Evolutionary conservation across 1,139 yeast species (phyloP).

Genomic region (Debaryomyces coudertii): DNA sequence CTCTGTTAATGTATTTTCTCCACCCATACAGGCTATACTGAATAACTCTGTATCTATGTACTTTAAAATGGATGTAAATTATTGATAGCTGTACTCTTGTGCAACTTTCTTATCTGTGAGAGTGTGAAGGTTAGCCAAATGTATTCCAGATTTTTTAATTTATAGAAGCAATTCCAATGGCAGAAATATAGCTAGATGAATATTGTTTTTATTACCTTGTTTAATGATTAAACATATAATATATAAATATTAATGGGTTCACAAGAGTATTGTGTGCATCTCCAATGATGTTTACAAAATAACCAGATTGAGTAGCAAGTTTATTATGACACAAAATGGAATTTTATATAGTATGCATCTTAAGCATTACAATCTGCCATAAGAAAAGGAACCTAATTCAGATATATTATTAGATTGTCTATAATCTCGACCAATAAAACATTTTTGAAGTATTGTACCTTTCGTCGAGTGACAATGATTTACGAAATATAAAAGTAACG

Average conservation of each 20-base stretch:
- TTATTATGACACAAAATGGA: slow-evolving; percentile 11
- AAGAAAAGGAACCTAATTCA: too few species aligned
- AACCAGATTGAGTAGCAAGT: slow-evolving; percentile 14
- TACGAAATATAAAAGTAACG: not conserved
- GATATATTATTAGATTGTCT: not conserved
- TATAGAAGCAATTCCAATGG: slow-evolving; percentile 1
- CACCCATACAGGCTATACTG: slow-evolving; percentile 2
- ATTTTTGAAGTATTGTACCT: too few species aligned
- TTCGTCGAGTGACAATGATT: too few species aligned
- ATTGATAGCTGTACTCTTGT: slow-evolving; percentile 5
- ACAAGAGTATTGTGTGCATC: slow-evolving; percentile 4
- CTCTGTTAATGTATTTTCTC: slow-evolving; percentile 7
- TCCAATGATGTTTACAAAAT: slow-evolving; percentile 22
- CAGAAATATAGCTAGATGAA: not conserved
- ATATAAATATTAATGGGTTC: slow-evolving; percentile 6
- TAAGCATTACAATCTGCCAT: not conserved
- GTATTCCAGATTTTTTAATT: not conserved
- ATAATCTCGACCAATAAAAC: too few species aligned
- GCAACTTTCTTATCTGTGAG: slow-evolving; percentile 5
- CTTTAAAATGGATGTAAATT: slow-evolving; percentile 3
- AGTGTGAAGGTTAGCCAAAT: slow-evolving; percentile 2
- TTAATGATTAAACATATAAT: slow-evolving; percentile 3
- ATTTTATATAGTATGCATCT: not conserved
- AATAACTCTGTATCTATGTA: slow-evolving; percentile 1
- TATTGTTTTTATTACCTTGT: not conserved